Percentiles rank a stretch among this genome's conserved stretches.
Evolutionary conservation across 1,139 yeast species (phyloP).

Genomic region (Protomyces inundatus): DNA sequence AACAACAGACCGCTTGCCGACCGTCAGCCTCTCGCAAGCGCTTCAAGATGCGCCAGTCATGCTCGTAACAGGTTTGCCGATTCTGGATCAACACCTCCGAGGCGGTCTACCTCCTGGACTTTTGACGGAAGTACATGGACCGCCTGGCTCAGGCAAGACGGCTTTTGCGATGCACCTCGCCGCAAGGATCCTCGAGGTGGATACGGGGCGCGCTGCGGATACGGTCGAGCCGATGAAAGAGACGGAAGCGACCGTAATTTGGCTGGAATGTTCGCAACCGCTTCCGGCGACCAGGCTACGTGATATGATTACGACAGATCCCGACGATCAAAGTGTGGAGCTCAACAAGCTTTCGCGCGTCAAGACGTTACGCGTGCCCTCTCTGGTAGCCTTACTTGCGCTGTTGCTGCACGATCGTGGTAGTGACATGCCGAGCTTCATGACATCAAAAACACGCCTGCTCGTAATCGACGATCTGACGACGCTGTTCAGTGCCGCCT

Average conservation of each 20-base stretch:
- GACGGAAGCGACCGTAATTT: neutral
- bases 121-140: constrained; percentile 24
- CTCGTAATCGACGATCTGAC: constrained; percentile 26
- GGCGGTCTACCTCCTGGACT: constrained; percentile 25
- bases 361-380: constrained; percentile 10
- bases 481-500: constrained; percentile 24
- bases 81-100: constrained; percentile 5
- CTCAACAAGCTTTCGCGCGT: neutral
- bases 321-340: neutral
- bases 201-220: neutral
- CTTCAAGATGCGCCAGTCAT: neutral
- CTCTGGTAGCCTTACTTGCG: constrained; percentile 19
- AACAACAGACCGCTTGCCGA: constrained; percentile 11
- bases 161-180: constrained; percentile 24
- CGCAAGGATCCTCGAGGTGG: neutral
- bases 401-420: constrained; percentile 5
- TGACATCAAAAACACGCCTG: constrained; percentile 7
- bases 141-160: constrained; percentile 27
- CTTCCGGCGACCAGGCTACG: constrained; percentile 13
- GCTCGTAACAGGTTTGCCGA: constrained; percentile 2
- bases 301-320: neutral
- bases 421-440: neutral
- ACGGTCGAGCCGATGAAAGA: neutral
- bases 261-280: constrained; percentile 14
- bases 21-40: constrained; percentile 20